Base-by-base conservation (phyloP, 805 yeast genomes). In the Spathaspora girioi region DNA sequence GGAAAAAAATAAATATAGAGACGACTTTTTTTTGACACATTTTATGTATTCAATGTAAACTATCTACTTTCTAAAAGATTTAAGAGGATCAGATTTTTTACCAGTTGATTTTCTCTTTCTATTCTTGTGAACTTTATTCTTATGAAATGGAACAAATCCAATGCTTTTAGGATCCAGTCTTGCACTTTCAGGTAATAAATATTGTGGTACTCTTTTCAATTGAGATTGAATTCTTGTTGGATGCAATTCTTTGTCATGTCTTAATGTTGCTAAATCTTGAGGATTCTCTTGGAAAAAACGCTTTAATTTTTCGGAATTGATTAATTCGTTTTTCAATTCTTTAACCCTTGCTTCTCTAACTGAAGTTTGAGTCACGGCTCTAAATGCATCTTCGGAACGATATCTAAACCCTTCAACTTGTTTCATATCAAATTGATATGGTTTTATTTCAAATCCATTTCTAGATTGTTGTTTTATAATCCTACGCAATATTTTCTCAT, bases 251-350 rank as follows among this genome's bases (percentile, higher is more conserved):
- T 86, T 88, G 66, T 94, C 99, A 64, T 94, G 99, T 65, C 97
- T 86, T 65, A 94, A 80, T 49, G 87, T 83, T 18, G 83, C 83
- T 61, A 94, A 78, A 70, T 94, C 99, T 64, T 89, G 96, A 7
- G 99, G 99, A 65, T 94, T 94, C 64, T 94, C 98, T 68, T 93
- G 97, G 66, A 94, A 94, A 70, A 90, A 96, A 64, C 97, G 81
- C 70, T 91, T 90, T 65, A 94, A 79, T 65, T 89, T 91, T 52
- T 90, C 97, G 59, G 96, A 88, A 43, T 93, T 82, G 55, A 94
- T 74, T 66, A 94, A 76, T 68, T 94, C 98, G 58, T 84, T 81
- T 67, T 88, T 88, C 65, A 91, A 77, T 65, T 94, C 99, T 66
- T 83, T 87, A 51, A 91, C 80, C 62, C 98, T 81, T 0, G 98